Conservation (phyloP, 2,329 filamentous ascomycete genomes). For the Neospermospora avenae region DNA sequence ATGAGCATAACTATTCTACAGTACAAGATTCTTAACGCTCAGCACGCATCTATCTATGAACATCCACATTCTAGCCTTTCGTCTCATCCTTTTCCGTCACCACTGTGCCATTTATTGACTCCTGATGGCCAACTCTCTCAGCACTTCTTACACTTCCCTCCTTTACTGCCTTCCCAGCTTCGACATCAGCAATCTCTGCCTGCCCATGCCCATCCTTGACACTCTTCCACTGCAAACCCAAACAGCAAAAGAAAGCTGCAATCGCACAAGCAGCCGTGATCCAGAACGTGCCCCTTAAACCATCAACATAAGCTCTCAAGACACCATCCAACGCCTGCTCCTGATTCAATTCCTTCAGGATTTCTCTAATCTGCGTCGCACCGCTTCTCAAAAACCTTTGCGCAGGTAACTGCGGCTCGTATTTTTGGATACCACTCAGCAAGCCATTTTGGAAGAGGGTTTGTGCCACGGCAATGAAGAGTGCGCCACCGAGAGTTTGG, state of each 20-base stretch:
- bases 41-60: background rate
- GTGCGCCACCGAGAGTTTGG: constrained; percentile 62
- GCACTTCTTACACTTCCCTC: background rate
- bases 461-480: constrained; percentile 63
- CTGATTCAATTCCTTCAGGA: constrained; percentile 42
- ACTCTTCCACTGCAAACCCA: constrained; percentile 51
- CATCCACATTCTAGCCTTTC: background rate
- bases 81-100: constrained; percentile 3
- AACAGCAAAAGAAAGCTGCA: constrained; percentile 43
- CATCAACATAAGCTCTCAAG: constrained; percentile 53
- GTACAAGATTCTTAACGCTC: background rate
- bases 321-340: constrained; percentile 44
- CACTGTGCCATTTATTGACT: background rate
- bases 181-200: constrained; percentile 12
- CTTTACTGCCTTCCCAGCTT: background rate
- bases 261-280: constrained; percentile 48
- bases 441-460: constrained; percentile 66
- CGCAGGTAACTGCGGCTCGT: constrained; percentile 46
- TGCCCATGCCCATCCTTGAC: constrained; percentile 43
- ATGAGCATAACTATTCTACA: background rate
- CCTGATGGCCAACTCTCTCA: background rate
- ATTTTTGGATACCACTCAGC: constrained; percentile 45
- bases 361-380: constrained; percentile 46
- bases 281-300: constrained; percentile 50
- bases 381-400: constrained; percentile 50